Base-by-base conservation (phyloP, 805 yeast genomes). In the Kuraishia hungarica region DNA sequence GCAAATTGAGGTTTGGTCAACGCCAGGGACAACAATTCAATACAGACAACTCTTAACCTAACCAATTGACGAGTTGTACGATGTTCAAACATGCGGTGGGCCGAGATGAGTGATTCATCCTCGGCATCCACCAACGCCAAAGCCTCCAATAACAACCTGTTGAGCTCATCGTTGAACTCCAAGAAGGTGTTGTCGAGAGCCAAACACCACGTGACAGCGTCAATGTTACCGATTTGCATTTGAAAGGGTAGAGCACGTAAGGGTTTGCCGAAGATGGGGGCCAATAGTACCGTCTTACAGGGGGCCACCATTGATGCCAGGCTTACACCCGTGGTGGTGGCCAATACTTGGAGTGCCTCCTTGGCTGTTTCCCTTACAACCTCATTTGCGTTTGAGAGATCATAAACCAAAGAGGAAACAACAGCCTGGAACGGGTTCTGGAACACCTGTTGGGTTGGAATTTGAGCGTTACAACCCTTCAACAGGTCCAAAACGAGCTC, bases 141-240 rank as follows among this genome's bases (percentile, higher is more conserved):
- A 0, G 97, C 97, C 66, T 94, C 99, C 56, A 89, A 81, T 10
- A 94, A 72, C 55, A 96, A 73, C 54, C 99, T 74, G 57, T 86
- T 87, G 57, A 94, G 72, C 64, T 96, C 98, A 55, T 94, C 98
- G 61, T 88, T 89, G 66, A 90, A 93, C 10, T 86, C 85, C 60
- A 93, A 72, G 61, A 93, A 91, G 0, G 97, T 79, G 59, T 87
- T 80, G 13, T 89, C 94, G 52, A 93, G 74, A 1, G 86, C 83
- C 56, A 94, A 72, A 65, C 97, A 93, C 68, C 85, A 96, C 0
- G 96, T 85, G n/a, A 94, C 89, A 1, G 98, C 98, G 69, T 94
- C 98, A 58, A 94, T 92, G 67, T 94, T 92, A 43, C 99, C 99
- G 55, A 94, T 94, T 71, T 96, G 99, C 97, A 93, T 94, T 3